Base-by-base conservation (phyloP, 2,329 filamentous ascomycete species). In the Ophioceras dolichostomum region DNA sequence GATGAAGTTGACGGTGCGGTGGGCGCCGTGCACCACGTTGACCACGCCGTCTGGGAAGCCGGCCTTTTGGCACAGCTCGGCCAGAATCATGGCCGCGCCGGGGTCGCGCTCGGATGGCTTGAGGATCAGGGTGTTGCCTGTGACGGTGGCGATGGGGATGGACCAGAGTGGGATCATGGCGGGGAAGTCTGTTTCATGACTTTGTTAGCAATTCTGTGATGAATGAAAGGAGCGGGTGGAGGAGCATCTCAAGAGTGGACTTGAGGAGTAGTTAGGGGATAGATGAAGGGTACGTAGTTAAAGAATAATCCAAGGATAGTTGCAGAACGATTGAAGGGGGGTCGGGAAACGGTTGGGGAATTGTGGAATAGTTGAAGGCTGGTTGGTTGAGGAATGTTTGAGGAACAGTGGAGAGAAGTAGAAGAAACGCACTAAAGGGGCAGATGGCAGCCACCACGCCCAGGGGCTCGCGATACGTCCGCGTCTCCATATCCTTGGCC, bases 151-250 rank as follows among this genome's bases (percentile, higher is more conserved):
- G 49, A 91, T 83, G 28, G 84, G 85, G 43, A 93, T 87, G 43
- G 75, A 86, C 84, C 84, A 93, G n/a, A 93, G 70, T 4, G 84
- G 85, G 57, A 93, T 91, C 84, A 93, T 93, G 49, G 84, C 84
- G 31, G 84, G 84, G 63, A 91, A 91, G 67, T 91, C 79, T 84
- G 22, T 26, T 26, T n/a, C n/a, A n/a, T n/a, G n/a, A n/a, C n/a
- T n/a, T n/a, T n/a, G n/a, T n/a, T n/a, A n/a, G n/a, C n/a, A n/a
- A n/a, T n/a, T n/a, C n/a, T n/a, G n/a, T n/a, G n/a, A n/a, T n/a
- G n/a, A n/a, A n/a, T n/a, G n/a, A n/a, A n/a, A n/a, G n/a, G n/a
- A n/a, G n/a, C n/a, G n/a, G n/a, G n/a, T n/a, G n/a, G n/a, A n/a
- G n/a, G n/a, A n/a, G n/a, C n/a, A n/a, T n/a, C n/a, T n/a, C n/a